A percentile compares a stretch with the other conserved stretches of the same genome.
Conservation (phyloP, 2,329 filamentous ascomycete species). For the Helotiales sp. region DNA sequence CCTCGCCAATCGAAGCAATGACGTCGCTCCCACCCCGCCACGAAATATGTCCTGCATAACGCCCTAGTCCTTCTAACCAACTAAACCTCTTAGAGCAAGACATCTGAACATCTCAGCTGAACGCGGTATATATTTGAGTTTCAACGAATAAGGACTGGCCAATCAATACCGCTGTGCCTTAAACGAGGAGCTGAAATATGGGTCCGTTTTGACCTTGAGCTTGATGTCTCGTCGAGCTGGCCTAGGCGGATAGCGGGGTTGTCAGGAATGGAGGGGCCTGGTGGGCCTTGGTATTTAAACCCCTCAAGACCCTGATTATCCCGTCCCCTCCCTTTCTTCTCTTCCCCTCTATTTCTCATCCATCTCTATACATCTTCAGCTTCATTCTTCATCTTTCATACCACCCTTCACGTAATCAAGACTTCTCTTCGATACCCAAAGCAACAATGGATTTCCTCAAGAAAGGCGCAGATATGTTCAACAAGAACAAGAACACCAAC, state of each 20-base stretch:
- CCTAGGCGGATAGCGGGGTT: slow-evolving; percentile 4
- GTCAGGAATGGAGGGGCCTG: not conserved
- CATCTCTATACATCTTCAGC: not conserved
- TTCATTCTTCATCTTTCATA: not conserved
- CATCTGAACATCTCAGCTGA: not conserved
- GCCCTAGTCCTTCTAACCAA: too few species aligned
- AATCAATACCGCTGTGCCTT: not conserved
- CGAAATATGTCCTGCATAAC: not conserved
- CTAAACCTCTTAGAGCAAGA: not conserved
- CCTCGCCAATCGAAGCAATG: slow-evolving; percentile 18
- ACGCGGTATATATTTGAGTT: not conserved
- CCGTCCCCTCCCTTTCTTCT: too few species aligned
- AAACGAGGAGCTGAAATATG: not conserved
- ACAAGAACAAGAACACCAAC: slow-evolving; percentile 14
- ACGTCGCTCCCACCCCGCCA: not conserved
- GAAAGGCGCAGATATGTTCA: slow-evolving; percentile 32
- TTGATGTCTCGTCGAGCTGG: too few species aligned
- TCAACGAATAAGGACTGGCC: not conserved
- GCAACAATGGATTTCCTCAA: slow-evolving; percentile 42
- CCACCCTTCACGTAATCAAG: not conserved
- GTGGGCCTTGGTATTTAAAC: not conserved
- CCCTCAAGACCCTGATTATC: not conserved
- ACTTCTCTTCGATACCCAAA: not conserved
- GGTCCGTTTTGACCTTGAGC: not conserved
- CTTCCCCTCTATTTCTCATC: not conserved